Evolutionary conservation across 2,329 filamentous ascomycete genomes (phyloP).

Genomic region (Trichoderma polysporum): DNA sequence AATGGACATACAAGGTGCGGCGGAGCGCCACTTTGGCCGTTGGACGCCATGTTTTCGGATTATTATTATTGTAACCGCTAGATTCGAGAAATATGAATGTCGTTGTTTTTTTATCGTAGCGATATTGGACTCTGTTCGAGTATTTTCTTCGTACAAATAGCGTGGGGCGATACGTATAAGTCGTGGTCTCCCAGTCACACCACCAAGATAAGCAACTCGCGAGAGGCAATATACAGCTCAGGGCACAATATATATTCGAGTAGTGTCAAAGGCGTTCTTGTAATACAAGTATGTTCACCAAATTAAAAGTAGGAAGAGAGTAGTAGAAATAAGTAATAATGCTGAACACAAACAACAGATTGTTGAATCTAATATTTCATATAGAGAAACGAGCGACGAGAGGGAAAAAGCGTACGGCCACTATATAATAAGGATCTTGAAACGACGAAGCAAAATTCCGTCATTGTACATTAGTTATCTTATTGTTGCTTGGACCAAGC

Average conservation of each 20-base stretch:
- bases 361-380: no score
- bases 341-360: no score
- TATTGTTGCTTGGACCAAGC: neutral
- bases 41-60: neutral
- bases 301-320: no score
- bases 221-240: neutral
- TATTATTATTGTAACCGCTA: neutral
- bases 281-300: no score
- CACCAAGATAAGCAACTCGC: neutral
- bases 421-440: neutral
- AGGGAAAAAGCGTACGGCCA: neutral
- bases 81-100: neutral
- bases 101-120: neutral
- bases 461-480: constrained; percentile 6
- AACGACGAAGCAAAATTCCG: neutral
- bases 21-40: neutral
- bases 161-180: neutral
- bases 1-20: neutral
- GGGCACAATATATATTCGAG: neutral
- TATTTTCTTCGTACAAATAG: neutral
- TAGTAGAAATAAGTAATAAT: no score
- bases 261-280: no score
- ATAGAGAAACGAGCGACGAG: neutral
- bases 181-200: neutral
- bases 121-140: neutral